Evolutionary conservation across 202 grass and related monocot genomes (phyloP).

Genomic region (Dendrocalamus latiflorus): DNA sequence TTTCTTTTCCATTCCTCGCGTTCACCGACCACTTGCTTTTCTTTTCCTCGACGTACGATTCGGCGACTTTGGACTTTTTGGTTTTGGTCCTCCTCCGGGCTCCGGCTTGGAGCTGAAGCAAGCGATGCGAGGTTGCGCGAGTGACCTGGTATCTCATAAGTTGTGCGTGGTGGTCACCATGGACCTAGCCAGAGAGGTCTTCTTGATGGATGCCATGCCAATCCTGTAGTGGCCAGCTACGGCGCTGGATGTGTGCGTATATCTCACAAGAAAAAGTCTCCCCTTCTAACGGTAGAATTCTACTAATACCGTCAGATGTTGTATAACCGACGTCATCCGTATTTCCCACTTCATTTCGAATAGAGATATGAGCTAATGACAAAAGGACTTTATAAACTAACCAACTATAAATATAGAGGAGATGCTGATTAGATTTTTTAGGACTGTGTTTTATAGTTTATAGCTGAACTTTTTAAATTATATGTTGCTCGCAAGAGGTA

Average conservation of each 20-base stretch:
- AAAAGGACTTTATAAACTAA: no score
- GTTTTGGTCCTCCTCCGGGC: neutral
- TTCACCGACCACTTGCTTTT: conserved; percentile 26
- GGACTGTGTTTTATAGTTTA: no score
- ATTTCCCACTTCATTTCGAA: no score
- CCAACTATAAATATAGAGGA: no score
- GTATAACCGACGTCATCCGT: no score
- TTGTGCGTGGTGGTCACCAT: neutral
- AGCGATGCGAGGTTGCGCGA: neutral
- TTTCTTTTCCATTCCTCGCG: neutral
- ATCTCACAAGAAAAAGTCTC: no score
- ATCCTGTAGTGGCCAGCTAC: neutral
- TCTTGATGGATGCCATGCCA: neutral
- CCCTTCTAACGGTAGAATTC: no score
- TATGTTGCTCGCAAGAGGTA: no score
- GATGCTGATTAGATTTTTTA: no score
- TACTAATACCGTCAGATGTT: no score
- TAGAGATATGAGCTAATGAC: no score
- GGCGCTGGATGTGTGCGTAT: neutral
- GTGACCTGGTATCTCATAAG: neutral
- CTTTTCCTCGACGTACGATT: neutral
- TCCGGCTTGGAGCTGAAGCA: neutral
- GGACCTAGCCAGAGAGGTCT: neutral
- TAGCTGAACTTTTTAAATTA: no score
- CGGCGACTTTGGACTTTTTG: neutral